Evolutionary conservation across 2,329 filamentous ascomycete species (phyloP).

Genomic region (Rhynchosporium graminicola): DNA sequence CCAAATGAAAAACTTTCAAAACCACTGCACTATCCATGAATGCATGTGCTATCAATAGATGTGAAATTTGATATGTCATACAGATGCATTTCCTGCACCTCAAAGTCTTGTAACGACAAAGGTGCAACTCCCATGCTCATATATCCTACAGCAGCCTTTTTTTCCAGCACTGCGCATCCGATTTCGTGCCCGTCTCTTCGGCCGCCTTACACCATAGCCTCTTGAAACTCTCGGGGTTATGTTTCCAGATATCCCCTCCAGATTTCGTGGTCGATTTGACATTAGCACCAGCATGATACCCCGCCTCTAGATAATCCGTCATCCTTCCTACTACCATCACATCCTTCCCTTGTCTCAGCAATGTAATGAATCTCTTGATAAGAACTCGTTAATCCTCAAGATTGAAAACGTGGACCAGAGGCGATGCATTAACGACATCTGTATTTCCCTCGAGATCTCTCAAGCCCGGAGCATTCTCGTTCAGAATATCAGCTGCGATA

Average conservation of each 20-base stretch:
- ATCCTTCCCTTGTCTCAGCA: conserved; percentile 26
- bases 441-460: conserved; percentile 40
- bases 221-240: conserved; percentile 28
- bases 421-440: conserved; percentile 26
- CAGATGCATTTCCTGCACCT: background rate
- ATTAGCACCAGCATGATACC: conserved; percentile 1
- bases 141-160: background rate
- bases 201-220: conserved; percentile 30
- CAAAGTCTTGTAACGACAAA: background rate
- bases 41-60: background rate
- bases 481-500: conserved; percentile 42
- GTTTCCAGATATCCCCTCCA: conserved; percentile 22
- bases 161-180: conserved; percentile 27
- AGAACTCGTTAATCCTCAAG: conserved; percentile 41
- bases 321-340: conserved; percentile 22
- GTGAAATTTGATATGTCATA: background rate
- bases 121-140: background rate
- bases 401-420: conserved; percentile 27
- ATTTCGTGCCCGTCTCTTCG: conserved; percentile 31
- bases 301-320: conserved; percentile 20
- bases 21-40: background rate
- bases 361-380: conserved; percentile 22
- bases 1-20: conserved; percentile 14
- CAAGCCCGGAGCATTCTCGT: conserved; percentile 33
- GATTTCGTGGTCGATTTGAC: conserved; percentile 5